These are phyloP conservation scores for Fusarium sp. DNA, from an alignment of 2,329 filamentous ascomycete genomes.

Conservation along the genomic window DNA sequence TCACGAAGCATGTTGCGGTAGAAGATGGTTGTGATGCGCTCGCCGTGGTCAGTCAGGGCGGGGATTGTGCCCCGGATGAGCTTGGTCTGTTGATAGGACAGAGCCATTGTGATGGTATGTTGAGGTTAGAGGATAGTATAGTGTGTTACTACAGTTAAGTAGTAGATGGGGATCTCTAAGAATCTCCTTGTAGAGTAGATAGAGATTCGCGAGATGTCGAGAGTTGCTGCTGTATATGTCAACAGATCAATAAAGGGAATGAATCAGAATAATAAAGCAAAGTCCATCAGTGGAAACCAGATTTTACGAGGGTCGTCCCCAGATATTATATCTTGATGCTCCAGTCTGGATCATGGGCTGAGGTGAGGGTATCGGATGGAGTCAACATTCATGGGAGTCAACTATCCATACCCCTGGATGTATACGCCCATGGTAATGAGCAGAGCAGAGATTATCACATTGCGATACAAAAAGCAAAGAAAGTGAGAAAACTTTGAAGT, in stretches of 20 bases:
- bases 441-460: conserved; percentile 22
- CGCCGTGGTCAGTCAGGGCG: conserved; percentile 73
- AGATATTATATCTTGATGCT: conserved; percentile 43
- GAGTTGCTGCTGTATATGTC: not conserved
- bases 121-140: no score
- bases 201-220: not conserved
- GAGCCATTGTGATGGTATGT: conserved; percentile 48
- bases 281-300: not conserved
- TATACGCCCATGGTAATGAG: conserved; percentile 14
- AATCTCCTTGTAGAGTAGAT: not conserved
- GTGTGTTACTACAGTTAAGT: not conserved
- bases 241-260: conserved; percentile 8
- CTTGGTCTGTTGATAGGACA: conserved; percentile 66
- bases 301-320: conserved; percentile 16
- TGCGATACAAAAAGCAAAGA: conserved; percentile 17
- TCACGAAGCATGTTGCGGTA: conserved; percentile 75
- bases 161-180: conserved; percentile 2
- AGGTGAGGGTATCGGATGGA: conserved; percentile 20
- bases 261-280: conserved; percentile 10
- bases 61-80: conserved; percentile 78
- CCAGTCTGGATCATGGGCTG: conserved; percentile 1
- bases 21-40: conserved; percentile 75
- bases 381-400: not conserved
- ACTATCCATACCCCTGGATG: conserved; percentile 7
- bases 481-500: conserved; percentile 7